Evolutionary conservation across 129 eudicot genomes (phyloP).

Genomic region (Centaurea solstitialis): DNA sequence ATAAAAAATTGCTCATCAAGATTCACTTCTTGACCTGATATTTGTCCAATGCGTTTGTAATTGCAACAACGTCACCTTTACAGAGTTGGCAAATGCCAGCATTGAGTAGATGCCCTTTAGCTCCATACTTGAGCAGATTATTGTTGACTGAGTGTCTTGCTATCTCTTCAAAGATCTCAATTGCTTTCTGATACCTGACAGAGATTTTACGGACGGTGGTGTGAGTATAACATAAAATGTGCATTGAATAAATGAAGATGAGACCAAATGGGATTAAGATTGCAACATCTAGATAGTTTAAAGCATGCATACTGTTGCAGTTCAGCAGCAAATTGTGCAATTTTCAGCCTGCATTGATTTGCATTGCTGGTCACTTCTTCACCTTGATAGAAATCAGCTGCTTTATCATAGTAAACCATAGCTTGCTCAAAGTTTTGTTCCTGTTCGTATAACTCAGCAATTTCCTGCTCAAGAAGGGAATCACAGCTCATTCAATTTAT

Average conservation of each 20-base stretch:
- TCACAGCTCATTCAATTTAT: background rate
- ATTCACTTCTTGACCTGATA: constrained; percentile 33
- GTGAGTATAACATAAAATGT: background rate
- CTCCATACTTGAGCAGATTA: constrained; percentile 44
- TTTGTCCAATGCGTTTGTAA: constrained; percentile 54
- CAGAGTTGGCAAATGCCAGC: constrained; percentile 61
- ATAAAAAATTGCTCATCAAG: background rate
- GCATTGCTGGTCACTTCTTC: constrained; percentile 60
- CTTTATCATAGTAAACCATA: constrained; percentile 59
- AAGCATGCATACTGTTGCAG: constrained; percentile 26
- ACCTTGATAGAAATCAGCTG: constrained; percentile 63
- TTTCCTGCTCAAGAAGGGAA: constrained; percentile 52
- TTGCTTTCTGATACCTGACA: constrained; percentile 42
- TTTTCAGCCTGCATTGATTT: constrained; percentile 61
- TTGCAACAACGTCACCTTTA: constrained; percentile 47
- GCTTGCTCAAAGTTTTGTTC: constrained; percentile 63
- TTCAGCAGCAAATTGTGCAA: constrained; percentile 58
- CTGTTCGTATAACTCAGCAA: constrained; percentile 69
- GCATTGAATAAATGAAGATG: background rate
- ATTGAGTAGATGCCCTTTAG: constrained; percentile 48
- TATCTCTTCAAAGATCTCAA: constrained; percentile 45
- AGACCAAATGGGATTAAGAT: background rate
- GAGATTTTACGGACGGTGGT: background rate
- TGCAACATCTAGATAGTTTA: background rate
- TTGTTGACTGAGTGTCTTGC: constrained; percentile 38